Evolutionary conservation across 2,329 filamentous ascomycete species (phyloP), one percentile per base, ranked within the genome.

Genomic region (Ceratocystis ficicola): DNA sequence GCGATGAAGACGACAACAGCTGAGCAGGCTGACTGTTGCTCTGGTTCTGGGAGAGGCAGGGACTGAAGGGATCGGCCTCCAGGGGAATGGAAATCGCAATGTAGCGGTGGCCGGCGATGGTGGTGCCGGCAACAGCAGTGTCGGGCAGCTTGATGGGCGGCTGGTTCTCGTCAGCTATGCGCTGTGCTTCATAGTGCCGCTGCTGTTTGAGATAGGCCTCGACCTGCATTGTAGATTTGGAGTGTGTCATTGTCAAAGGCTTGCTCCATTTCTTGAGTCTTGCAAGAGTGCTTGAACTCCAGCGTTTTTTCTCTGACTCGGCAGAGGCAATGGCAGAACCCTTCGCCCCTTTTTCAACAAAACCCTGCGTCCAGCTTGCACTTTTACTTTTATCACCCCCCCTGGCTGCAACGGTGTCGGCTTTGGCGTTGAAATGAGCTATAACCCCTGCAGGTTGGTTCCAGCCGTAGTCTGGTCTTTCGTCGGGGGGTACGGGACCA

Each of bases 41-140:
- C 32, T 44, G 63, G 30, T 59, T 55, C 30, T 32, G 55, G 32
- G 50, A 57, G 32, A 65, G 30, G 32, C 63, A 68, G 5, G 71
- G 69, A 2, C 74, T 75, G 55, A 79, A 73, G 25, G 80, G 77
- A 4, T 77, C 78, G 66, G 81, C 74, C 69, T 82, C 77, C 12
- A 79, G 67, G 1, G 83, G 83, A 57, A 85, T 84, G 0, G 82
- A 84, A 63, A 85, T 85, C 67, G 82, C 81, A 69, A 86, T 84
- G 69, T 85, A 80, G 3, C 80, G 77, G 70, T 82, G 76, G 1
- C 83, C 83, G 2, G 75, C 78, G 5, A 73, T 79, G 0, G 82
- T 85, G 44, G 74, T 79, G 6, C 81, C 79, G 3, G 80, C 79
- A 15, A 85, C 76, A 12, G 82, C 81, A 28, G 79, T 79, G 70